Evolutionary conservation across 2,329 filamentous ascomycete genomes (phyloP), one percentile per base, ranked within the genome.

Genomic region (Colletotrichum incanum): DNA sequence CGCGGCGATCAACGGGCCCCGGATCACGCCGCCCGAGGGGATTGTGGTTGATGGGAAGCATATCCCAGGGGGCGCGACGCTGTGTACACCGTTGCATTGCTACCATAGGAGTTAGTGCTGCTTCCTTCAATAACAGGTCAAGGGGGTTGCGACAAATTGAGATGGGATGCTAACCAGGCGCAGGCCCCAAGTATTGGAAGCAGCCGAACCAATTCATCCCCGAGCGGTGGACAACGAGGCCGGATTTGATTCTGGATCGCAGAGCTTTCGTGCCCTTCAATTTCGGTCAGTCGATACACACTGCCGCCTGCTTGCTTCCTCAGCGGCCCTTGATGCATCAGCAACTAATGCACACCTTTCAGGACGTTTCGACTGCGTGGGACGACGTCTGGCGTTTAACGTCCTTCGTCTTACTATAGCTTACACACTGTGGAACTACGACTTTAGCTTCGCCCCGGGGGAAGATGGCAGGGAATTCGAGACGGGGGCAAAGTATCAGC

Each of bases 1-100:
- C 0, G 74, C 77, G 0, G 75, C 79, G 18, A 76, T 77, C 2
- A 79, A 77, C 12, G 79, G 75, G 1, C 69, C 75, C 20, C 75
- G 78, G 6, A 55, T 76, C 4, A 76, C 77, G 0, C 77, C 79
- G 1, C 72, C 76, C 2, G 72, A 74, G 28, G 80, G 79, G 0
- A 67, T 80, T 1, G 67, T 49, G 2, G 67, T 80, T 5, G 77
- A 78, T 23, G 75, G 71, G 9, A 72, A 61, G 5, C 76, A 74
- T 28, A 79, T 81, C n/a, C 78, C 78, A 0, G 78, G 77, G 0
- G 66, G 72, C 7, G 68, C 76, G 11, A 74, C 65, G 3, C 34
- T 72, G 9, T 23, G 26, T n/a, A 72, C 69, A 3, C 69, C 69
- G 23, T 28, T 68, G 8, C 65, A 72, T 28, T 34, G 61, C 12